These are phyloP conservation scores for Amanita pallidorosea DNA, from an alignment of 768 basidiomycete species.

Conservation along the genomic window DNA sequence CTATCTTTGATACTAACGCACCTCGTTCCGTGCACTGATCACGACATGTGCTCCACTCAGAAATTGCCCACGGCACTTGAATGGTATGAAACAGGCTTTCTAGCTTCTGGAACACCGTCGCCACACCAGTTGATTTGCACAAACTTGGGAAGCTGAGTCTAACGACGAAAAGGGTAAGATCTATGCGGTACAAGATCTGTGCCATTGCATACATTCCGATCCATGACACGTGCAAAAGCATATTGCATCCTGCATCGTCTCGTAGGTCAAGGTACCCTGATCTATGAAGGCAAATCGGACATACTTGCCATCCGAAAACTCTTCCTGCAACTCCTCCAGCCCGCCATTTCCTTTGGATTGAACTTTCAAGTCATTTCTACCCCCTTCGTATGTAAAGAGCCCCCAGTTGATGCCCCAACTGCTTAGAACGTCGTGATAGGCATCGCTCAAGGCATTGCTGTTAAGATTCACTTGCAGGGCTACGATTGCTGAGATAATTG, in stretches of 20 bases:
- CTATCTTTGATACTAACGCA: conserved; percentile 20
- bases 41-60: conserved; percentile 81
- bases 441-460: conserved; percentile 56
- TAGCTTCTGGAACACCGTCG: conserved; percentile 86
- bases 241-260: conserved; percentile 69
- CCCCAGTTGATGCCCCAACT: conserved; percentile 64
- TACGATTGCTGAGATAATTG: not conserved
- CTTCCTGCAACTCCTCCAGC: conserved; percentile 84
- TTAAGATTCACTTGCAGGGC: conserved; percentile 71
- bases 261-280: conserved; percentile 8
- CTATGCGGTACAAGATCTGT: not conserved
- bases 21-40: conserved; percentile 81
- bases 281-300: conserved; percentile 14
- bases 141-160: conserved; percentile 83
- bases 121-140: conserved; percentile 98
- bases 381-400: conserved; percentile 71
- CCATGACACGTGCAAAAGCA: conserved; percentile 77
- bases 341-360: conserved; percentile 82
- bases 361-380: conserved; percentile 79
- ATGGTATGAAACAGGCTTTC: conserved; percentile 92
- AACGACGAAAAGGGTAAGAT: conserved; percentile 5
- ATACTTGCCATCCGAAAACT: conserved; percentile 89
- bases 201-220: conserved; percentile 57
- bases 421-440: conserved; percentile 68
- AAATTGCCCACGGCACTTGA: conserved; percentile 64